These are phyloP conservation scores for Talaromyces piceae DNA, from an alignment of 2,329 filamentous ascomycete species.

Conservation along the genomic window DNA sequence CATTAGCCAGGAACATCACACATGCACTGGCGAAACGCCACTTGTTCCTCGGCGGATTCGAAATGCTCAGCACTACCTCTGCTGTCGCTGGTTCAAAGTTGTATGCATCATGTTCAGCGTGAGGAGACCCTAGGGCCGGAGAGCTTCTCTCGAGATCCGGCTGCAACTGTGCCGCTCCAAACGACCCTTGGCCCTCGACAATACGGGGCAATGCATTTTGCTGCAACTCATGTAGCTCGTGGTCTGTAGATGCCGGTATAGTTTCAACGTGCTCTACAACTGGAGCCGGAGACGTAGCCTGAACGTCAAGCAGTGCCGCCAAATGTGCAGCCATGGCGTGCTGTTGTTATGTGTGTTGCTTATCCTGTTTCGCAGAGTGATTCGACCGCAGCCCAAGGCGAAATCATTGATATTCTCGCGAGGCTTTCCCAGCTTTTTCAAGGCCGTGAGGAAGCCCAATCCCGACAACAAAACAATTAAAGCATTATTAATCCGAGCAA, in stretches of 20 bases:
- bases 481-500: not conserved
- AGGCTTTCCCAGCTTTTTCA: not conserved
- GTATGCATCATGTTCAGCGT: not conserved
- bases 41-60: conserved; percentile 53
- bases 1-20: conserved; percentile 60
- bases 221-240: conserved; percentile 18
- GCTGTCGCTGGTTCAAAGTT: conserved; percentile 1
- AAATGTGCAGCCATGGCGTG: conserved; percentile 17
- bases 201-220: conserved; percentile 4
- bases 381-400: not conserved
- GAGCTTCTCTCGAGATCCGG: conserved; percentile 16
- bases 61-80: conserved; percentile 19
- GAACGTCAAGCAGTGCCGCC: conserved; percentile 37
- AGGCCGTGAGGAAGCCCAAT: not conserved
- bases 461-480: no score
- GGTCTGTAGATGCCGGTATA: conserved; percentile 16
- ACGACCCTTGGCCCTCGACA: conserved; percentile 5
- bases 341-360: no score
- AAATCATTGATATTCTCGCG: not conserved
- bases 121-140: conserved; percentile 14
- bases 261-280: conserved; percentile 26
- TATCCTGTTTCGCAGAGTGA: not conserved
- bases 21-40: conserved; percentile 60
- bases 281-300: conserved; percentile 34
- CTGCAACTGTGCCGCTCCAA: conserved; percentile 10